A percentile compares a stretch with the other conserved stretches of the same genome.
Evolutionary conservation across 768 basidiomycete genomes (phyloP).

Genomic region (Leccinum disarticulatum): DNA sequence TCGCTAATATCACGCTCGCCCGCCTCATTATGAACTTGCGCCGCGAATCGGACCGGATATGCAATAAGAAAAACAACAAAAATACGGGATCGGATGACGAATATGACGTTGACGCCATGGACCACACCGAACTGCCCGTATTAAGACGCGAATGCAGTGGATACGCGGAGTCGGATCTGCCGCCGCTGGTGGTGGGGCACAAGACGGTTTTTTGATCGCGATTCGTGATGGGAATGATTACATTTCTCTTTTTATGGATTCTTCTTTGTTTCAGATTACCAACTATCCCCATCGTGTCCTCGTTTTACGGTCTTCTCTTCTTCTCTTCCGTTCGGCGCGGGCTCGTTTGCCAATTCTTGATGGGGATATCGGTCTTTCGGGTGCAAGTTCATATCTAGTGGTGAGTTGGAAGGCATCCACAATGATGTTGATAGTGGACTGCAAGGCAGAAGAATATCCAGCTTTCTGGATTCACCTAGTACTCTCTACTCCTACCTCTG

Average conservation of each 20-base stretch:
- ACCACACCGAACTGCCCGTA: slow-evolving; percentile 7
- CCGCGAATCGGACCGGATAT: slow-evolving; percentile 3
- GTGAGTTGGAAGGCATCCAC: neutral
- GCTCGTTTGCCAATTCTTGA: neutral
- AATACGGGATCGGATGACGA: too few species aligned
- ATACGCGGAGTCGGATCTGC: neutral
- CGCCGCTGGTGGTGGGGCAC: too few species aligned
- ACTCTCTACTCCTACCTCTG: neutral
- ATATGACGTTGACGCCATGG: neutral
- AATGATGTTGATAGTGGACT: neutral
- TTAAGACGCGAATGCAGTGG: neutral
- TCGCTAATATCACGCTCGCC: slow-evolving; percentile 34
- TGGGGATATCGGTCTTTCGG: neutral
- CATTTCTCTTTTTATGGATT: neutral
- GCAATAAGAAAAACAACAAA: neutral
- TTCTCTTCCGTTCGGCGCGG: neutral
- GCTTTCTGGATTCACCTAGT: neutral
- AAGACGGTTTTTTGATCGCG: neutral
- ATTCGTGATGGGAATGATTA: neutral
- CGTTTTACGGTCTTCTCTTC: neutral
- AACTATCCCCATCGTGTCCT: neutral
- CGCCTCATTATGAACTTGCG: slow-evolving; percentile 37
- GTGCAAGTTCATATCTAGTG: neutral
- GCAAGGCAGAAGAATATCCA: neutral
- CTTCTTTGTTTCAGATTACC: neutral